These are phyloP conservation scores for Vitis rupestris DNA, from an alignment of 164 flowering plant genomes.

Conservation along the genomic window DNA sequence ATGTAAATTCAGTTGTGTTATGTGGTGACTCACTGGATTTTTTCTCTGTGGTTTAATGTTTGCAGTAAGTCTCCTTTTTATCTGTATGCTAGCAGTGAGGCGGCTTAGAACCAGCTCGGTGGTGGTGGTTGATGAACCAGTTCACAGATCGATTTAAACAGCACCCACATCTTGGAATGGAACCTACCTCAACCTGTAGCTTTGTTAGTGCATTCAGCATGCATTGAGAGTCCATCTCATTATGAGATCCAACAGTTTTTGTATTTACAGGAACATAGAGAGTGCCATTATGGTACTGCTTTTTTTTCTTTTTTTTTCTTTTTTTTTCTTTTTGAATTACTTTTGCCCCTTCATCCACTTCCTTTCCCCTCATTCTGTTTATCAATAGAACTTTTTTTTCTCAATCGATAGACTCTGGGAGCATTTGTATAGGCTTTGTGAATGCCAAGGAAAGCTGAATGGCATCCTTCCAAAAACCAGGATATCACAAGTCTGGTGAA, in stretches of 20 bases:
- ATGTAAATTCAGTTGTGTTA: too few relatives aligned
- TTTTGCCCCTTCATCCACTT: not conserved
- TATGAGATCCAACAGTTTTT: not conserved
- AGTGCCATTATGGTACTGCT: not conserved
- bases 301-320: not conserved
- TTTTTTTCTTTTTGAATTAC: not conserved
- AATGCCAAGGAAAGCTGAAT: not conserved
- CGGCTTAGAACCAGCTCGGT: too few relatives aligned
- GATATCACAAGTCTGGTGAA: not conserved
- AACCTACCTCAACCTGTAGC: not conserved
- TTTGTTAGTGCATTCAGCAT: not conserved
- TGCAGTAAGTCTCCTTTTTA: not conserved
- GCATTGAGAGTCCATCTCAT: not conserved
- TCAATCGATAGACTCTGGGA: not conserved
- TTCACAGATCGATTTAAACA: not conserved
- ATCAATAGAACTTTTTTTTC: constrained; percentile 1
- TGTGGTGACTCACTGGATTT: too few relatives aligned
- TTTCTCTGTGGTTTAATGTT: too few relatives aligned
- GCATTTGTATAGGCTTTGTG: constrained; percentile 8
- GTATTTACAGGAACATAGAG: not conserved
- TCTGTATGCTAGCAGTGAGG: too few relatives aligned
- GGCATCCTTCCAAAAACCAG: not conserved
- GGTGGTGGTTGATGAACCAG: not conserved
- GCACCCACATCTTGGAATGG: not conserved
- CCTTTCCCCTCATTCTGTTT: not conserved